A percentile compares a stretch with the other conserved stretches of the same genome.
These are phyloP conservation scores for Globisporangium lucens DNA, from an alignment of 352 stramenopile genomes.

Conservation along the genomic window DNA sequence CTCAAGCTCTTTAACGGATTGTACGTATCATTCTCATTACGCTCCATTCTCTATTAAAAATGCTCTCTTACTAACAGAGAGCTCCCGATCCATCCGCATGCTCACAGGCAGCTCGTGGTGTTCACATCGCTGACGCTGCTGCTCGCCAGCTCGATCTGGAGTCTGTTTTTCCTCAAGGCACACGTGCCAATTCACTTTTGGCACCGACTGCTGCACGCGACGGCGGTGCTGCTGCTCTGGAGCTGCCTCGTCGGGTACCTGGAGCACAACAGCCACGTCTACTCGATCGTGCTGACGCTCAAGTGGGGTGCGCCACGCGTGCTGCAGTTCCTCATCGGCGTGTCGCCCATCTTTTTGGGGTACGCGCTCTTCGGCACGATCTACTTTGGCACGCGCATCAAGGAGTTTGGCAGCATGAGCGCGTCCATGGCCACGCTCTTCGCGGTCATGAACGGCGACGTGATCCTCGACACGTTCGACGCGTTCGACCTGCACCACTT, in stretches of 20 bases:
- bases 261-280: conserved; percentile 84
- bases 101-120: conserved; percentile 58
- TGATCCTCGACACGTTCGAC: conserved; percentile 90
- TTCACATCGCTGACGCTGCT: conserved; percentile 47
- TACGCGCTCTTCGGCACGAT: conserved; percentile 88
- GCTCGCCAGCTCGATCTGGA: conserved; percentile 66
- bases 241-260: conserved; percentile 81
- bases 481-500: conserved; percentile 74
- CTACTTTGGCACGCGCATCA: conserved; percentile 83
- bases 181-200: conserved; percentile 72
- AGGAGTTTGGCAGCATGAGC: conserved; percentile 66
- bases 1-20: conserved; percentile 69
- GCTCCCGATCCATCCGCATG: too few species aligned
- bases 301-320: conserved; percentile 76
- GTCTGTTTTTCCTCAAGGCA: conserved; percentile 63
- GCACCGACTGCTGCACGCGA: conserved; percentile 71
- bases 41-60: neutral
- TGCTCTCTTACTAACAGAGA: neutral
- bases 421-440: conserved; percentile 84
- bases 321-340: conserved; percentile 83
- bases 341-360: conserved; percentile 86
- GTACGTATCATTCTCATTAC: conserved; percentile 26
- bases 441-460: conserved; percentile 88
- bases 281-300: conserved; percentile 90
- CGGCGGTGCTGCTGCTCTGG: conserved; percentile 78